These are phyloP conservation scores for Citeromyces hawaiiensis DNA, from an alignment of 1,139 yeast species.

Conservation along the genomic window DNA sequence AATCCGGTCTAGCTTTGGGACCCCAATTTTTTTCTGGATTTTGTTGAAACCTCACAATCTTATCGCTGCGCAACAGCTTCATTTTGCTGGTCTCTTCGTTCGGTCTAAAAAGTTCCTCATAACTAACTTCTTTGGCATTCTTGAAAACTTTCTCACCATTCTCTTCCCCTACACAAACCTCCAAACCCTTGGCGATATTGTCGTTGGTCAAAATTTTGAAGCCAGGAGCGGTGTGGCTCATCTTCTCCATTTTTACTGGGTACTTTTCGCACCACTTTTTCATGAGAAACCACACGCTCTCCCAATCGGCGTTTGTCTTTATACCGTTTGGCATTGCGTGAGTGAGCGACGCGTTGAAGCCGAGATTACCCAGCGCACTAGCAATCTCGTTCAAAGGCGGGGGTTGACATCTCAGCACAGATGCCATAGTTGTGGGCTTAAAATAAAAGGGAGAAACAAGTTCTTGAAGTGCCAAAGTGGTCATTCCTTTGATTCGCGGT, in stretches of 20 bases:
- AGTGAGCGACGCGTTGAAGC: conserved; percentile 69
- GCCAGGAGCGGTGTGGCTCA: conserved; percentile 50
- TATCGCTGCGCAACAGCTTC: conserved; percentile 53
- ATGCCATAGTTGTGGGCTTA: conserved; percentile 63
- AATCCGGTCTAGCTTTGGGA: conserved; percentile 64
- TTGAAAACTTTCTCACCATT: conserved; percentile 13
- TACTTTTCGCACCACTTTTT: conserved; percentile 47
- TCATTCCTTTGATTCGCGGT: conserved; percentile 84
- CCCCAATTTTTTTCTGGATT: conserved; percentile 97
- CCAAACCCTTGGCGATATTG: conserved; percentile 15
- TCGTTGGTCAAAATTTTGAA: conserved; percentile 36
- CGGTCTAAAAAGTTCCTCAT: conserved; percentile 26
- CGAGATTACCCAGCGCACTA: conserved; percentile 79
- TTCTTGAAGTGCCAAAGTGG: conserved; percentile 69
- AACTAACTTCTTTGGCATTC: conserved; percentile 6
- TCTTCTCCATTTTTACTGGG: conserved; percentile 21
- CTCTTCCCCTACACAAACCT: conserved; percentile 3
- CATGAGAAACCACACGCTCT: conserved; percentile 57
- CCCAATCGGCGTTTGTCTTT: conserved; percentile 87
- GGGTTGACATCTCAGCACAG: conserved; percentile 68
- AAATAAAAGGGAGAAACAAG: conserved; percentile 63
- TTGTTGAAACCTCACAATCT: conserved; percentile 78
- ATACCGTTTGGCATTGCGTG: conserved; percentile 81
- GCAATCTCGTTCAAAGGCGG: conserved; percentile 64
- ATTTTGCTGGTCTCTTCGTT: conserved; percentile 44